phyloP scores from a whole-genome alignment of 2,329 filamentous ascomycete species.

The Drechslerella coelobrocha region DNA sequence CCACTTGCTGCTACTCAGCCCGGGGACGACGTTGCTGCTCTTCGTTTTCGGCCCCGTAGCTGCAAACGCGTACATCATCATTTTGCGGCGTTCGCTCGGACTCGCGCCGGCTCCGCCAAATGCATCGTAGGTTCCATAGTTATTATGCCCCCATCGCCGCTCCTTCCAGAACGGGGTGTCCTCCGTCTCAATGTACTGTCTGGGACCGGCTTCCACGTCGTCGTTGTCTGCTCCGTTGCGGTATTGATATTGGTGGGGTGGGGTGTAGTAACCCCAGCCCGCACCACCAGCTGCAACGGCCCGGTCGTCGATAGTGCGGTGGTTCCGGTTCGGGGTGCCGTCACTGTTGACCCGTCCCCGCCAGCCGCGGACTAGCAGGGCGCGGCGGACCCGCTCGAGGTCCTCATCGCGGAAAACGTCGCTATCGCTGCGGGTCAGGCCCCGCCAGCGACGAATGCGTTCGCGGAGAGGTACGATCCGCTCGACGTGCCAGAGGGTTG shows the following conservation, averaged over 20 bases:
- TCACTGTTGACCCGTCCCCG: slow-evolving; percentile 40
- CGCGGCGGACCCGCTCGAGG: slow-evolving; percentile 35
- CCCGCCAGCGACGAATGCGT: slow-evolving; percentile 27
- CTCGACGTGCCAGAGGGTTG: slow-evolving; percentile 48
- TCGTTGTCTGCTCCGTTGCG: neutral
- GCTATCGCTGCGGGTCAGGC: slow-evolving; percentile 22
- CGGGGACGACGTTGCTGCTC: slow-evolving; percentile 41
- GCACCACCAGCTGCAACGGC: slow-evolving; percentile 25
- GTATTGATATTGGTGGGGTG: neutral
- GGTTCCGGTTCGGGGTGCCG: slow-evolving; percentile 41
- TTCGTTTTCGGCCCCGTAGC: slow-evolving; percentile 20
- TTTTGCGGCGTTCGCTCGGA: slow-evolving; percentile 36
- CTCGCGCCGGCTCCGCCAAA: slow-evolving; percentile 22
- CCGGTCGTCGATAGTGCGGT: slow-evolving; percentile 37
- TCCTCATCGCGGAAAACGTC: slow-evolving; percentile 46
- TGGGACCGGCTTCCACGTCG: slow-evolving; percentile 33
- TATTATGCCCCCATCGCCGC: slow-evolving; percentile 35
- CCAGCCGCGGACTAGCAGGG: slow-evolving; percentile 39
- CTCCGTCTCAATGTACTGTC: slow-evolving; percentile 42
- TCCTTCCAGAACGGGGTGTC: slow-evolving; percentile 49
- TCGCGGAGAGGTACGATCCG: slow-evolving; percentile 45
- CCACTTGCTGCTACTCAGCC: slow-evolving; percentile 41
- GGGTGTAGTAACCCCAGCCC: slow-evolving; percentile 10
- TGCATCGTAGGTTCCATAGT: slow-evolving; percentile 37
- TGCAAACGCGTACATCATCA: slow-evolving; percentile 30